Base-by-base conservation (phyloP, 2,329 filamentous ascomycete species). In the Mycocentrospora acerina region DNA sequence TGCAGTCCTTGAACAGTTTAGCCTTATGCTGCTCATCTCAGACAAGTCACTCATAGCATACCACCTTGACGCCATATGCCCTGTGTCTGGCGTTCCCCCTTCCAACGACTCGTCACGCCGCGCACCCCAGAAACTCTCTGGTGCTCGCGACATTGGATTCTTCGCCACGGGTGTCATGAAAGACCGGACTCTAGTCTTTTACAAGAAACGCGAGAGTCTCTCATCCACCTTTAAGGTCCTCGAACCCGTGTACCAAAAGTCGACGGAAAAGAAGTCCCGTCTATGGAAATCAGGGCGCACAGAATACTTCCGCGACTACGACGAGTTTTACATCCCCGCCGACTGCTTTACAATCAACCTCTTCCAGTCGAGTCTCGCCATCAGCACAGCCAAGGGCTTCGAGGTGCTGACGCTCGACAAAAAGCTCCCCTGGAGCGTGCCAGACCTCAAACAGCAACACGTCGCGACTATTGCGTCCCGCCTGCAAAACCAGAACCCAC, bases 151-250 rank as follows among this genome's bases (percentile, higher is more conserved):
- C 61, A 90, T 98, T 14, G 88, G 90, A 11, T 98, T 97, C 75
- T 98, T 98, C 66, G 88, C 90, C 12, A 93, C 90, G 1, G 93
- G 91, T 8, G 83, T 87, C 43, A 96, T 98, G 90, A 98, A 98
- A 74, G 93, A 98, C 45, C 82, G 93, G 7, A 90, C 86, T 51
- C 75, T 98, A 7, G 83, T 98, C 18, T 91, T 98, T 67, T 98
- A 97, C 78, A 97, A 97, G 72, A 94, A 94, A 65, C 88, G 89
- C 46, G 93, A 97, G 64, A 86, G 86, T 18, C 77, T 96, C 45
- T 88, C 90, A 57, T 96, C 89, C 16, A 95, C 87, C 0, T 97
- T 98, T 78, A 97, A 90, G 71, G 90, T 98, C 10, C 81, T 98
- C 7, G 93, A 98, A 65, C 93, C 93, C 1, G 89, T 98, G 17